phyloP scores from a whole-genome alignment of 2,329 filamentous ascomycete species.

The Hawksworthiomyces lignivorus region DNA sequence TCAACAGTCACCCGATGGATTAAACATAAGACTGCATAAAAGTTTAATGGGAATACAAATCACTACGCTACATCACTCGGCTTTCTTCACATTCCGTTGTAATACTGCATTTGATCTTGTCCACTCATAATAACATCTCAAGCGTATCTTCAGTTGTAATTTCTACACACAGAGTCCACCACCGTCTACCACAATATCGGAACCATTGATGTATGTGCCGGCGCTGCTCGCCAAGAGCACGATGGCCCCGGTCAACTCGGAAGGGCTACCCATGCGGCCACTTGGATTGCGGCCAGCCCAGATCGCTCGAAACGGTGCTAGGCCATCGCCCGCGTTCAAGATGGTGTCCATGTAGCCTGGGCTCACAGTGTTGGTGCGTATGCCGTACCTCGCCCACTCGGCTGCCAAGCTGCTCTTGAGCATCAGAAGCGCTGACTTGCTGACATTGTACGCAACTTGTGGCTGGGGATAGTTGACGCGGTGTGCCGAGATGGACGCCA shows the following conservation, averaged over 20 bases:
- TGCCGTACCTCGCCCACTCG: slow-evolving; percentile 65
- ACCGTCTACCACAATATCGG: slow-evolving; percentile 59
- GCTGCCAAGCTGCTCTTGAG: slow-evolving; percentile 59
- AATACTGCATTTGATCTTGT: too few relatives aligned
- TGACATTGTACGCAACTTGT: slow-evolving; percentile 64
- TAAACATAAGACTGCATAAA: too few relatives aligned
- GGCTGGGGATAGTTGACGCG: slow-evolving; percentile 65
- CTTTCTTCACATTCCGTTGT: too few relatives aligned
- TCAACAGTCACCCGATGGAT: too few relatives aligned
- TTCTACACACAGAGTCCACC: too few relatives aligned
- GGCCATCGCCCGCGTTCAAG: slow-evolving; percentile 56
- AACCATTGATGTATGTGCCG: slow-evolving; percentile 61
- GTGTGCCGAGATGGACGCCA: slow-evolving; percentile 61
- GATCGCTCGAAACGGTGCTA: slow-evolving; percentile 42
- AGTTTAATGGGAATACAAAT: too few relatives aligned
- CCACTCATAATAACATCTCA: too few relatives aligned
- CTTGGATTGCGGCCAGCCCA: slow-evolving; percentile 56
- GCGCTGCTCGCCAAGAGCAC: slow-evolving; percentile 53
- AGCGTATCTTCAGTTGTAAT: too few relatives aligned
- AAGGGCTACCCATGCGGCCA: slow-evolving; percentile 56
- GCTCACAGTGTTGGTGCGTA: slow-evolving; percentile 61
- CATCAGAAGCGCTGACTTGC: slow-evolving; percentile 58
- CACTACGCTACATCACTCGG: too few relatives aligned
- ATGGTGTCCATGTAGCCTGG: slow-evolving; percentile 75
- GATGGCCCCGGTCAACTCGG: slow-evolving; percentile 55